Percentiles rank a stretch among this genome's conserved stretches.
phyloP scores from a whole-genome alignment of 768 basidiomycete genomes.

The Boletus eberwhitei region DNA sequence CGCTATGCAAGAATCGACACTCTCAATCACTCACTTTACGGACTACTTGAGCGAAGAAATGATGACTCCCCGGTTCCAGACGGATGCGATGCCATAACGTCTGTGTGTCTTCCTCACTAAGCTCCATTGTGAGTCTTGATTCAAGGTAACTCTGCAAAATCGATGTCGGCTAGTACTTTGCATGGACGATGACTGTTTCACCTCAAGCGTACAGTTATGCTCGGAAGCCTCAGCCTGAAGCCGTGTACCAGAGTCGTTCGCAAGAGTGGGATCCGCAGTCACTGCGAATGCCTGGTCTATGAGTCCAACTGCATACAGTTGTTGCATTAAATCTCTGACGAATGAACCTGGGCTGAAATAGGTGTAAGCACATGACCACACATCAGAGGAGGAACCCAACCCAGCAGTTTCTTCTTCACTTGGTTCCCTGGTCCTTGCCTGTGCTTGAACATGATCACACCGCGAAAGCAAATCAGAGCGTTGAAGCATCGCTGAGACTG shows the following conservation, averaged over 20 bases:
- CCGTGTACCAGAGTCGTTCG: conserved; percentile 46
- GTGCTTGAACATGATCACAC: conserved; percentile 48
- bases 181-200: conserved; percentile 23
- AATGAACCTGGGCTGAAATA: conserved; percentile 23
- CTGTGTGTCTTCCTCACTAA: conserved; percentile 36
- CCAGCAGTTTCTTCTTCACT: conserved; percentile 21
- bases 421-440: conserved; percentile 21
- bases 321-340: conserved; percentile 40
- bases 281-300: conserved; percentile 51
- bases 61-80: conserved; percentile 56
- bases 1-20: not conserved
- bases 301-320: conserved; percentile 50
- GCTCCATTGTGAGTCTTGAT: conserved; percentile 53
- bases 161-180: conserved; percentile 2
- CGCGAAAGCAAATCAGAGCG: conserved; percentile 53
- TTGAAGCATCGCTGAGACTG: conserved; percentile 46
- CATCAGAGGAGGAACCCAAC: conserved; percentile 9
- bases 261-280: conserved; percentile 49
- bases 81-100: conserved; percentile 41
- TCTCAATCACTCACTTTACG: conserved; percentile 45
- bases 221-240: conserved; percentile 61
- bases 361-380: conserved; percentile 8
- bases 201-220: conserved; percentile 55
- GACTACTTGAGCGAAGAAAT: conserved; percentile 52
- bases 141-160: conserved; percentile 44